Evolutionary conservation across 305 asterid species (phyloP), one percentile per base, ranked within the genome.

Genomic region (Andrographis paniculata): DNA sequence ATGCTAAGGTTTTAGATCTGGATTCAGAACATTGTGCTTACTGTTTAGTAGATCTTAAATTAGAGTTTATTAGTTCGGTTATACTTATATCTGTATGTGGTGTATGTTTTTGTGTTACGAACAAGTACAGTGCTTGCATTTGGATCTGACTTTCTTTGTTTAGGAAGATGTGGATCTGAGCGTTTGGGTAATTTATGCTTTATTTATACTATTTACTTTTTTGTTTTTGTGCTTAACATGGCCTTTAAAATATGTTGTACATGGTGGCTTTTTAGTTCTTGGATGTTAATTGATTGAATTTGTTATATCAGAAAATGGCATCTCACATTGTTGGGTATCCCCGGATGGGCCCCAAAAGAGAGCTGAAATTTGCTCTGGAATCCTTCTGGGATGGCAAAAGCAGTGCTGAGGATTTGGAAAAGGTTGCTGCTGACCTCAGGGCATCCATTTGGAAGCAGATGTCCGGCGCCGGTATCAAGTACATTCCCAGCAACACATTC

Each of bases 261-360:
- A n/a, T n/a, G n/a, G n/a, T n/a, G n/a, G n/a, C n/a, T n/a, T n/a
- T n/a, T n/a, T n/a, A n/a, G n/a, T n/a, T n/a, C n/a, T n/a, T n/a
- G n/a, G 19, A 16, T 23, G 20, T 42, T 45, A 24, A 59, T 49
- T 41, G 37, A 45, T 45, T 52, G 51, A 18, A 30, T 58, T 50
- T 51, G 53, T 15, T 10, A 1, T 14, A 48, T 14, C 74, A 77
- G 78, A 68, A 76, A 56, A 84, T 80, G 95, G 86, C 89, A 2
- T 84, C 95, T 14, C 95, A 80, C 63, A 72, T 84, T 55, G 93
- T 80, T 65, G 93, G 95, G 69, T 84, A 80, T 47, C 95, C 95
- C 48, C 93, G 87, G 42, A 76, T 84, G 84, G 95, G 95, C 60
- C 95, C 93, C n/a, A 84, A 84, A 78, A 81, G 95, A 66, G 95